Evolutionary conservation across 495 filamentous ascomycete species (phyloP).

Genomic region (Cladorrhinum samala): DNA sequence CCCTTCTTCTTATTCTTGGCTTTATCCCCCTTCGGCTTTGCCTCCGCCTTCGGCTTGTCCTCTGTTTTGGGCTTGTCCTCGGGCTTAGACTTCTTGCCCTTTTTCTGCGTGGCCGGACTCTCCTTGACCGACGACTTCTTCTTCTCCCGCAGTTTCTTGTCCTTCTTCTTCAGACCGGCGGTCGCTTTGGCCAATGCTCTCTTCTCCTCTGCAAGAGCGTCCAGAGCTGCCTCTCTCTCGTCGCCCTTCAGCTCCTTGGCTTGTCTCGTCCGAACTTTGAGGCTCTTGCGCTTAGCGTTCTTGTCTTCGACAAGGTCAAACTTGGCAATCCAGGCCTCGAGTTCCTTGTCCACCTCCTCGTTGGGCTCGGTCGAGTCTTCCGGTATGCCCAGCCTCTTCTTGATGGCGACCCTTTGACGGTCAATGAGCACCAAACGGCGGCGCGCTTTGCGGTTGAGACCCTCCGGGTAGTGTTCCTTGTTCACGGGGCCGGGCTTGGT

Average conservation of each 20-base stretch:
- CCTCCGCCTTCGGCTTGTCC: not conserved
- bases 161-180: not conserved
- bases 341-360: constrained; percentile 15
- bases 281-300: not conserved
- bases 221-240: not conserved
- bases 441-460: constrained; percentile 18
- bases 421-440: constrained; percentile 25
- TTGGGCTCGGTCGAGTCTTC: constrained; percentile 9
- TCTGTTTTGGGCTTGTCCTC: not conserved
- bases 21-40: not conserved
- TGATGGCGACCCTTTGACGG: constrained; percentile 15
- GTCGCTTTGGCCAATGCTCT: not conserved
- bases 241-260: not conserved
- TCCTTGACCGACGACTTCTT: not conserved
- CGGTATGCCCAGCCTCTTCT: constrained; percentile 15
- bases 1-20: not conserved
- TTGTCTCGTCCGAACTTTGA: not conserved
- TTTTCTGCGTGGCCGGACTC: not conserved
- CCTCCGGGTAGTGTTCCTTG: not conserved
- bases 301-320: not conserved
- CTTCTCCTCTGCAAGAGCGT: not conserved
- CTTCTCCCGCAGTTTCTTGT: not conserved
- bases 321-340: constrained; percentile 14
- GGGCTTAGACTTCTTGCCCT: not conserved
- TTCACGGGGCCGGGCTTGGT: not conserved